A percentile compares a stretch with the other conserved stretches of the same genome.
Conservation (phyloP, 768 basidiomycete genomes). For the Glaciozyma antarctica region DNA sequence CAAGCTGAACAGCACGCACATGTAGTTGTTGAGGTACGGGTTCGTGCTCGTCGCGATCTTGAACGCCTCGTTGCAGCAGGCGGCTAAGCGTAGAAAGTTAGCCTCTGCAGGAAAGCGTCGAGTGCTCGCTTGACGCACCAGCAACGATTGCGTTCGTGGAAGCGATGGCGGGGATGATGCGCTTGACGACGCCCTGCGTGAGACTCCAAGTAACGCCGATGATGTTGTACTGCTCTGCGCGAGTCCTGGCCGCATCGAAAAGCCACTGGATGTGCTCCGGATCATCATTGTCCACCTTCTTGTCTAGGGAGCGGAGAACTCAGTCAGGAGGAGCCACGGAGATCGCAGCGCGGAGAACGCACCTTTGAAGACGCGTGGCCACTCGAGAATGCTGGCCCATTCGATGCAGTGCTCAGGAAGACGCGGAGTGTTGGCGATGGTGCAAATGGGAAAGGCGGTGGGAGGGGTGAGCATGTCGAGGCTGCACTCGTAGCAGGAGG, state of each 20-base stretch:
- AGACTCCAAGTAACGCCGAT: conserved; percentile 96
- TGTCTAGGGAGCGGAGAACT: conserved; percentile 48
- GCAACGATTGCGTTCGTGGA: conserved; percentile 98
- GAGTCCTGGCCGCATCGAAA: conserved; percentile 63
- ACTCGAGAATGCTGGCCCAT: conserved; percentile 97
- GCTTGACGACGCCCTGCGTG: conserved; percentile 98
- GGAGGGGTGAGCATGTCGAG: conserved; percentile 98
- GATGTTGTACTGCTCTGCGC: conserved; percentile 90
- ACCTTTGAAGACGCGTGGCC: conserved; percentile 92
- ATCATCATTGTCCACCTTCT: conserved; percentile 94
- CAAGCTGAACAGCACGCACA: conserved; percentile 38
- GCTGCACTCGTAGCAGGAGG: conserved; percentile 96
- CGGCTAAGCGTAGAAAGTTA: conserved; percentile 47
- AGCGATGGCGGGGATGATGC: conserved; percentile 97
- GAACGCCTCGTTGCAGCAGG: conserved; percentile 98
- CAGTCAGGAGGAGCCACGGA: neutral
- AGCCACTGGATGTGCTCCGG: conserved; percentile 95
- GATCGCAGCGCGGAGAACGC: conserved; percentile 20
- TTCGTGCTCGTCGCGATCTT: conserved; percentile 95
- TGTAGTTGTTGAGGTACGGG: conserved; percentile 91
- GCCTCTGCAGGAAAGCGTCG: neutral
- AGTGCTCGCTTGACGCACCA: conserved; percentile 45
- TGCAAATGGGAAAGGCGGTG: conserved; percentile 94
- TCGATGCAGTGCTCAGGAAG: conserved; percentile 98
- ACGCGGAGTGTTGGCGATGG: conserved; percentile 96